These are phyloP conservation scores for Oryza glaberrima DNA, from an alignment of 176 grass and related monocot genomes.

Conservation along the genomic window DNA sequence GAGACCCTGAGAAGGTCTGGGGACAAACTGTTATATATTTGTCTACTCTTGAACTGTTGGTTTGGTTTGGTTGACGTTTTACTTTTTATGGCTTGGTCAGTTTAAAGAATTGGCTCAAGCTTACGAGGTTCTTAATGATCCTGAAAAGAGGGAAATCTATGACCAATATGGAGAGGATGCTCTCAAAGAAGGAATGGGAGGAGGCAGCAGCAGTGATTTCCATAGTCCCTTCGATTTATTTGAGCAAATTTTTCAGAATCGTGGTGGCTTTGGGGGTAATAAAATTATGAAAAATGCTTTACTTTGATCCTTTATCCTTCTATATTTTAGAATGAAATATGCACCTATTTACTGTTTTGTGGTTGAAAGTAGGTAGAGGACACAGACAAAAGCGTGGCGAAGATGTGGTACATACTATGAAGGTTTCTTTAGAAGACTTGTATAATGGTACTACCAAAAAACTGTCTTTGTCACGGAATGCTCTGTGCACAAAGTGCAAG, in stretches of 20 bases:
- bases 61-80: neutral
- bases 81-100: slow-evolving; percentile 35
- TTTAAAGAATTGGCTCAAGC: slow-evolving; percentile 97
- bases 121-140: slow-evolving; percentile 92
- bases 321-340: neutral
- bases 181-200: slow-evolving; percentile 96
- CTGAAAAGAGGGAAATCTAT: slow-evolving; percentile 91
- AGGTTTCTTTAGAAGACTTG: slow-evolving; percentile 89
- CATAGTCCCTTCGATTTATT: slow-evolving; percentile 93
- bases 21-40: slow-evolving; percentile 3
- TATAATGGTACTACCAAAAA: slow-evolving; percentile 89
- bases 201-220: slow-evolving; percentile 55
- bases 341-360: slow-evolving; percentile 27
- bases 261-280: slow-evolving; percentile 62
- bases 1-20: slow-evolving; percentile 87
- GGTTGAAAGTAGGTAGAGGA: slow-evolving; percentile 69
- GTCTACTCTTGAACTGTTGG: neutral
- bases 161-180: slow-evolving; percentile 96
- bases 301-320: neutral
- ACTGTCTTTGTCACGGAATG: slow-evolving; percentile 77
- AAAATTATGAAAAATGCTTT: neutral
- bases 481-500: slow-evolving; percentile 83
- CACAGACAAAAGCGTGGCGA: slow-evolving; percentile 79
- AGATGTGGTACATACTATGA: slow-evolving; percentile 80
- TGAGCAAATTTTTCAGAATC: slow-evolving; percentile 80